Base-by-base conservation (phyloP, 1,284 basidiomycete species). In the Cryptococcus depauperatus region DNA sequence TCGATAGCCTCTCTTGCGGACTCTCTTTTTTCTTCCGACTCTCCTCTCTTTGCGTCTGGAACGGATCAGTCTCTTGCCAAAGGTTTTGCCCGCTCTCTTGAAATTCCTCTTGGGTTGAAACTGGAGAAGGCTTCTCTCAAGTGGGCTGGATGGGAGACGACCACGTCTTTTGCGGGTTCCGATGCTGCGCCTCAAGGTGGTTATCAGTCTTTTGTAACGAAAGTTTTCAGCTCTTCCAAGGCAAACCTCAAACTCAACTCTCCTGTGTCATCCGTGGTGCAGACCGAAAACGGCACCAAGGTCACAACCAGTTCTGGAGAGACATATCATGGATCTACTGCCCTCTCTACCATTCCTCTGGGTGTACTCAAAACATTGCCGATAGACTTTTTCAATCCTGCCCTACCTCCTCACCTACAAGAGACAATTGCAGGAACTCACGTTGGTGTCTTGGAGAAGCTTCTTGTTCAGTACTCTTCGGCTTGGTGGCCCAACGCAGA, bases 181-280 rank as follows among this genome's bases (percentile, higher is more conserved):
- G 75, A 77, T 53, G 73, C 68, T 2, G 72, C 71, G 5, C 75
- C 75, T 9, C 65, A 67, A 35, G 74, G 74, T 5, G 76, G 76
- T 0, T 77, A 76, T 59, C 58, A 71, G 51, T 62, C 65, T 26
- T 56, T 76, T 19, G 66, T 72, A 4, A 50, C 55, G 7, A 64
- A 69, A 23, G 66, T 73, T 9, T 52, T 71, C 9, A 54, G 61
- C 3, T 64, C 70, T 13, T 61, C 70, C 26, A 55, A 59, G 27
- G 71, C 67, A 1, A 54, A 68, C 21, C 54, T 76, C 23, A 44
- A 58, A 16, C 57, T 71, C 5, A 51, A 50, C 25, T 43, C 57
- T n/a, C 51, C 58, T 21, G 71, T 73, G 5, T 44, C 23, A 0
- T 22, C 28, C 4, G 43, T 64, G 42, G 45, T 54, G 16, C 51